Percentiles rank a stretch among this genome's conserved stretches.
phyloP scores from a whole-genome alignment of 345 rosid genomes.

The Psidium guajava region DNA sequence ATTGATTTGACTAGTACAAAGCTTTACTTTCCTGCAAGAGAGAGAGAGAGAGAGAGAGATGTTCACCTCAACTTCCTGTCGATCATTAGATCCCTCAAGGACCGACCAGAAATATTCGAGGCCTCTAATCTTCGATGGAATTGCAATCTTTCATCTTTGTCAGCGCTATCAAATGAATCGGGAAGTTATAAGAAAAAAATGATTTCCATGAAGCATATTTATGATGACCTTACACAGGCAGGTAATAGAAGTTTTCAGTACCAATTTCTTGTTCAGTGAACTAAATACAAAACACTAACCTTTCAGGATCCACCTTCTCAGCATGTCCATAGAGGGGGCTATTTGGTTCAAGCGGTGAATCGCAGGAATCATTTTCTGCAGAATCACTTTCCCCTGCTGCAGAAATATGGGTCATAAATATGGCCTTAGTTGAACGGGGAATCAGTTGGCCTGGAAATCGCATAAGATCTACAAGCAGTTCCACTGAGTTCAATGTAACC shows the following conservation, averaged over 20 bases:
- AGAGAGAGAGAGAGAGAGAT: background rate
- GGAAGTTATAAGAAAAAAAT: constrained; percentile 4
- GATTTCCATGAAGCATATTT: background rate
- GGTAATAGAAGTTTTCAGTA: background rate
- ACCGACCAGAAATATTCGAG: constrained; percentile 55
- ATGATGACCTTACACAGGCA: background rate
- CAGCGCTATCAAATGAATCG: constrained; percentile 44
- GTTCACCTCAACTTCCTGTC: constrained; percentile 74
- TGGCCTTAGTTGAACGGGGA: constrained; percentile 74
- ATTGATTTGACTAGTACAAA: background rate
- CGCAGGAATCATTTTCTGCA: constrained; percentile 98
- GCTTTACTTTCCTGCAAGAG: background rate
- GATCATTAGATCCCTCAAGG: constrained; percentile 60
- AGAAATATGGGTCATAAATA: constrained; percentile 78
- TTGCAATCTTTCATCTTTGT: constrained; percentile 63
- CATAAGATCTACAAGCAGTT: constrained; percentile 93
- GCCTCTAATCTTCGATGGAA: constrained; percentile 56
- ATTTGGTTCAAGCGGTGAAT: constrained; percentile 97
- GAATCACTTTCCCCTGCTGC: constrained; percentile 99
- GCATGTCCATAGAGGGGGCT: constrained; percentile 79
- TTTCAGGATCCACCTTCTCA: constrained; percentile 68
- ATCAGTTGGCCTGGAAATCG: constrained; percentile 93
- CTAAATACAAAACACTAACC: constrained; percentile 23
- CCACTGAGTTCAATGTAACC: constrained; percentile 75
- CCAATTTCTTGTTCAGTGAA: background rate